These are phyloP conservation scores for Magnaporthiopsis rhizophila DNA, from an alignment of 2,329 filamentous ascomycete genomes.

Conservation along the genomic window DNA sequence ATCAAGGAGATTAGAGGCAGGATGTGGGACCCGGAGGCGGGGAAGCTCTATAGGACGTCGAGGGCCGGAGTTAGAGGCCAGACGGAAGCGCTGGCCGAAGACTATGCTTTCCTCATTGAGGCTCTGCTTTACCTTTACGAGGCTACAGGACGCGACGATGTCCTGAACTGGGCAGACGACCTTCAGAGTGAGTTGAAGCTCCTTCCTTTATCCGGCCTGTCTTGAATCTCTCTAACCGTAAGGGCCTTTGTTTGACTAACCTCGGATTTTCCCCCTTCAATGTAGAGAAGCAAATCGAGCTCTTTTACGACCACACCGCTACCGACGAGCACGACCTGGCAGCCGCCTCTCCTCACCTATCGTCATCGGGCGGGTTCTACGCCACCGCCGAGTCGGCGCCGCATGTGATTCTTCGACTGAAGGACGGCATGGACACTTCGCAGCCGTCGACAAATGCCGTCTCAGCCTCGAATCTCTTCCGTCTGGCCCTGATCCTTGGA, in stretches of 20 bases:
- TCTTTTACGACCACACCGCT: slow-evolving; percentile 64
- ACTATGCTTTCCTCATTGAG: slow-evolving; percentile 83
- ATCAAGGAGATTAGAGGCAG: slow-evolving; percentile 64
- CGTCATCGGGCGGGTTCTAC: slow-evolving; percentile 60
- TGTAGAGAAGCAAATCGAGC: slow-evolving; percentile 60
- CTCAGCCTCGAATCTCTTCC: slow-evolving; percentile 79
- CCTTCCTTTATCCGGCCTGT: neutral
- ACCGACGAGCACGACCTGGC: slow-evolving; percentile 17
- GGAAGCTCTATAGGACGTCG: slow-evolving; percentile 67
- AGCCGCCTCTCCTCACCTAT: slow-evolving; percentile 18
- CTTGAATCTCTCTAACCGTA: neutral
- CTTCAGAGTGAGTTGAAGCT: slow-evolving; percentile 55
- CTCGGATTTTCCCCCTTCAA: neutral
- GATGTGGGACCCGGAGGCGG: slow-evolving; percentile 59
- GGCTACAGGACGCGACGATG: slow-evolving; percentile 61
- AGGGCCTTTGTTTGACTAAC: slow-evolving; percentile 8
- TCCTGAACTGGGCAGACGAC: slow-evolving; percentile 72
- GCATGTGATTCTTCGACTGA: slow-evolving; percentile 75
- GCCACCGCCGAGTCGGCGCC: slow-evolving; percentile 55
- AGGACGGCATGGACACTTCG: slow-evolving; percentile 90
- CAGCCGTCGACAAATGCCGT: slow-evolving; percentile 86
- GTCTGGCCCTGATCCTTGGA: slow-evolving; percentile 62
- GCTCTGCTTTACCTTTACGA: slow-evolving; percentile 81
- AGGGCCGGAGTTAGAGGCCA: slow-evolving; percentile 55
- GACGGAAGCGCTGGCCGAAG: slow-evolving; percentile 75